phyloP scores from a whole-genome alignment of 2,329 filamentous ascomycete genomes.

The Volutella citrinella region DNA sequence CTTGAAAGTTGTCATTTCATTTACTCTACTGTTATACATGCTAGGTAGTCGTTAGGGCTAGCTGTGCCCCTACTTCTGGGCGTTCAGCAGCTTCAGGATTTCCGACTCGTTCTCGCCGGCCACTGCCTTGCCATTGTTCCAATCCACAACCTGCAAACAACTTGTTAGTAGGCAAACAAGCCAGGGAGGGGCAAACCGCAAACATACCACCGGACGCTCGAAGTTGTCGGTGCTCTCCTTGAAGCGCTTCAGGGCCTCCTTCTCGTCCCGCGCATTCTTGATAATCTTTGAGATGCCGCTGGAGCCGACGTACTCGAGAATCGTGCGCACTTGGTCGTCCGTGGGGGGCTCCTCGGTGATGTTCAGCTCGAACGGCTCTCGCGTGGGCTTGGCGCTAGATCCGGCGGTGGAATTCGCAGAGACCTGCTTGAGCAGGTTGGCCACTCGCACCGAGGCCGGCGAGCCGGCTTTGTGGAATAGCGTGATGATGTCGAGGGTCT shows the following conservation, averaged over 20 bases:
- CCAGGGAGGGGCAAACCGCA: background rate
- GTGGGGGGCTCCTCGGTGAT: constrained; percentile 80
- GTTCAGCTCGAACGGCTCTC: constrained; percentile 79
- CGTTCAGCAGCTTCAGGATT: constrained; percentile 77
- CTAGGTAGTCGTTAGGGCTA: too few species aligned
- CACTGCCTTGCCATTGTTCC: constrained; percentile 84
- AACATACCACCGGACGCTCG: constrained; percentile 70
- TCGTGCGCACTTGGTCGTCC: constrained; percentile 75
- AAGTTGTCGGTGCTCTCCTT: constrained; percentile 68
- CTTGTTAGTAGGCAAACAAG: constrained; percentile 5
- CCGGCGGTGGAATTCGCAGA: constrained; percentile 65
- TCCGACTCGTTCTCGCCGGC: constrained; percentile 80
- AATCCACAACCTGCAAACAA: constrained; percentile 66
- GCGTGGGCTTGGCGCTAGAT: constrained; percentile 73
- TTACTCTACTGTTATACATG: too few species aligned
- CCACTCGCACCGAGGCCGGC: constrained; percentile 69
- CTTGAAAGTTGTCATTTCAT: too few species aligned
- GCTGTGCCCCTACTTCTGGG: constrained; percentile 39
- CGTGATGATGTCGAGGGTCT: constrained; percentile 85
- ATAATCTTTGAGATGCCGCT: constrained; percentile 61
- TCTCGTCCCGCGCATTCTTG: constrained; percentile 67
- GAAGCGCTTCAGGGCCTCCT: constrained; percentile 77
- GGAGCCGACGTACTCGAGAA: constrained; percentile 75
- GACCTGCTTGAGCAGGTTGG: constrained; percentile 75
- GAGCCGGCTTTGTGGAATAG: constrained; percentile 87